phyloP scores from a whole-genome alignment of 2,329 filamentous ascomycete species.

The Colletotrichum lupini region DNA sequence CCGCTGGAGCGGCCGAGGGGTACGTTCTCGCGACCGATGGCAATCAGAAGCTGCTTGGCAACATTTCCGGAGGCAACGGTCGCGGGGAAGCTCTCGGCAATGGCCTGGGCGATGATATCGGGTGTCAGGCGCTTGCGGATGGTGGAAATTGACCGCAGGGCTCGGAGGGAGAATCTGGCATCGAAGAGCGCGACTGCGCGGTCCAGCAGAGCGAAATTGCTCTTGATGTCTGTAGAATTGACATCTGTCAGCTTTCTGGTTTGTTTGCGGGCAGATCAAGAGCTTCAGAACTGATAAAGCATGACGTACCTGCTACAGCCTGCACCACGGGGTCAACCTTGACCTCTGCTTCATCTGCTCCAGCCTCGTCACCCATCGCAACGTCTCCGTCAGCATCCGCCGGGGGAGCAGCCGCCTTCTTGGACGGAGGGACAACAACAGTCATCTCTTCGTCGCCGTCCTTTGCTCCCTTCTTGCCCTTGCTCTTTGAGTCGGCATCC shows the following conservation, averaged over 20 bases:
- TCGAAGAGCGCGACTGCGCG: constrained; percentile 94
- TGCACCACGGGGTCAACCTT: constrained; percentile 71
- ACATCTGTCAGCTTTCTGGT: constrained; percentile 37
- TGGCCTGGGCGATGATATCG: constrained; percentile 83
- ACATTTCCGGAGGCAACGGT: constrained; percentile 69
- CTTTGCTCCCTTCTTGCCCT: constrained; percentile 71
- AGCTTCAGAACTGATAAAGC: not conserved
- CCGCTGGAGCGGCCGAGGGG: constrained; percentile 68
- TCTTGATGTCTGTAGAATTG: constrained; percentile 81
- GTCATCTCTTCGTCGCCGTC: constrained; percentile 85
- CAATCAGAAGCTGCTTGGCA: constrained; percentile 76
- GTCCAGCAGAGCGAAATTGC: constrained; percentile 91
- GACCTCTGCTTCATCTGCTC: constrained; percentile 59
- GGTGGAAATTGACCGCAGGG: constrained; percentile 93
- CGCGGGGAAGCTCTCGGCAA: constrained; percentile 81
- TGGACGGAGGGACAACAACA: constrained; percentile 80
- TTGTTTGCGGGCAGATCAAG: not conserved
- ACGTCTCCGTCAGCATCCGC: constrained; percentile 77
- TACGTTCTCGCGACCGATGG: constrained; percentile 74
- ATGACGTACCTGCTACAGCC: constrained; percentile 66
- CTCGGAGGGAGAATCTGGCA: constrained; percentile 92
- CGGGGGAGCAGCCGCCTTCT: constrained; percentile 66
- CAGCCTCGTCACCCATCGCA: constrained; percentile 72
- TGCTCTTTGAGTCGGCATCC: constrained; percentile 78
- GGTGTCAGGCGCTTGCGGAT: constrained; percentile 90